Conservation (phyloP, 305 asterid genomes). For the Ilex paraguariensis region DNA sequence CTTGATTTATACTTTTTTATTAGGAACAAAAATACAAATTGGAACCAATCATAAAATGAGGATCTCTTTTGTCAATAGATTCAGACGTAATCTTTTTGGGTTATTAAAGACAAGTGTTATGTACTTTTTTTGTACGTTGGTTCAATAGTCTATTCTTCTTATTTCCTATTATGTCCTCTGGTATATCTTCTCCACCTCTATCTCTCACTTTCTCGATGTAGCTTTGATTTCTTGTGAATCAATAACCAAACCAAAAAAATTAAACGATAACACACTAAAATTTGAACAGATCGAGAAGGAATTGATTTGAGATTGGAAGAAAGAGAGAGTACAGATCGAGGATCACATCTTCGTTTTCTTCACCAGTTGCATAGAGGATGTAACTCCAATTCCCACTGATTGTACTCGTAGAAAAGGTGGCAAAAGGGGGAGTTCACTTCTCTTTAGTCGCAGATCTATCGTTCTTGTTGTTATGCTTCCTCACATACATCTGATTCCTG, state of each 20-base stretch:
- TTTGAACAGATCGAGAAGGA: conserved; percentile 12
- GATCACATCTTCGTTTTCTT: conserved; percentile 47
- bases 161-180: too few relatives aligned
- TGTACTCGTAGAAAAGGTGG: too few relatives aligned
- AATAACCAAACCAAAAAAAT: not conserved
- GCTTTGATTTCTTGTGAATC: conserved; percentile 34
- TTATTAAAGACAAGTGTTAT: too few relatives aligned
- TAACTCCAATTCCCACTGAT: too few relatives aligned
- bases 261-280: conserved; percentile 13
- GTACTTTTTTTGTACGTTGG: too few relatives aligned
- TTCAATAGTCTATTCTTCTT: too few relatives aligned
- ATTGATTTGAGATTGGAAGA: not conserved
- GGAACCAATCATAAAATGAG: too few relatives aligned
- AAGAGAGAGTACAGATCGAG: conserved; percentile 31
- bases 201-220: conserved; percentile 50
- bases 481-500: not conserved
- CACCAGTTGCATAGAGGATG: conserved; percentile 28
- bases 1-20: too few relatives aligned
- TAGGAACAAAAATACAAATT: too few relatives aligned
- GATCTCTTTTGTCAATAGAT: too few relatives aligned
- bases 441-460: not conserved
- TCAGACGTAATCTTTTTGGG: too few relatives aligned
- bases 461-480: not conserved
- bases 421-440: not conserved
- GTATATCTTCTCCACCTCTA: conserved; percentile 24